These are phyloP conservation scores for Russula brevipes DNA, from an alignment of 768 basidiomycete genomes.

Conservation along the genomic window DNA sequence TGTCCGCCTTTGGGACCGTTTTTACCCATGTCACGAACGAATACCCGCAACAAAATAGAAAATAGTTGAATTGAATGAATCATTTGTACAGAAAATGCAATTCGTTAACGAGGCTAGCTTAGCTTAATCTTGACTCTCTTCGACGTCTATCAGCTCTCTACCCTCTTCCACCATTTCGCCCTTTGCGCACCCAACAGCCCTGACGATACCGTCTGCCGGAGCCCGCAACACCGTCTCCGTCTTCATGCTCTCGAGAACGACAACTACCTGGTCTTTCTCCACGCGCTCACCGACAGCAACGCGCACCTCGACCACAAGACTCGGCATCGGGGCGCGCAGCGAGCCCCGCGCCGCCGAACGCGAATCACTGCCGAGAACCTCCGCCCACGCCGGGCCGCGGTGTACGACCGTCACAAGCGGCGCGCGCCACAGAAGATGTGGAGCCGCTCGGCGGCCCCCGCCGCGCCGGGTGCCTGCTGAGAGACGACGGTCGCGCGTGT, in stretches of 20 bases:
- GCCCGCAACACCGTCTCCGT: constrained; percentile 87
- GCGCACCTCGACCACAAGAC: constrained; percentile 82
- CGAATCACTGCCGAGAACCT: constrained; percentile 58
- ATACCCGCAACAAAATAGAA: background rate
- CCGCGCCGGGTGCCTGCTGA: constrained; percentile 58
- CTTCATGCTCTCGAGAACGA: constrained; percentile 96
- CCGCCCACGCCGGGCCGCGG: constrained; percentile 70
- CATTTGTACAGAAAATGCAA: background rate
- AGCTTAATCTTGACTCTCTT: constrained; percentile 33
- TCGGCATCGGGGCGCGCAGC: constrained; percentile 86
- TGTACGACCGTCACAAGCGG: constrained; percentile 61
- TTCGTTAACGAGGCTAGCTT: background rate
- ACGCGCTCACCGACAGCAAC: constrained; percentile 75
- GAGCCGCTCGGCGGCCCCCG: constrained; percentile 54
- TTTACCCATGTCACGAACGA: background rate
- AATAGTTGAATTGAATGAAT: background rate
- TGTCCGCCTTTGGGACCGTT: background rate
- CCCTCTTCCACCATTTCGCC: constrained; percentile 94
- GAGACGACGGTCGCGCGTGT: constrained; percentile 67
- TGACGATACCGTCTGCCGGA: constrained; percentile 61
- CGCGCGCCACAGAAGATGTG: constrained; percentile 65
- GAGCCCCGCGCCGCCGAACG: constrained; percentile 54
- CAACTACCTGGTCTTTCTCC: constrained; percentile 72
- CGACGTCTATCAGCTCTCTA: constrained; percentile 66
- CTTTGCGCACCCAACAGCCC: constrained; percentile 65